Conservation (phyloP, 2,329 filamentous ascomycete genomes). For the Colletotrichum zoysiae region DNA sequence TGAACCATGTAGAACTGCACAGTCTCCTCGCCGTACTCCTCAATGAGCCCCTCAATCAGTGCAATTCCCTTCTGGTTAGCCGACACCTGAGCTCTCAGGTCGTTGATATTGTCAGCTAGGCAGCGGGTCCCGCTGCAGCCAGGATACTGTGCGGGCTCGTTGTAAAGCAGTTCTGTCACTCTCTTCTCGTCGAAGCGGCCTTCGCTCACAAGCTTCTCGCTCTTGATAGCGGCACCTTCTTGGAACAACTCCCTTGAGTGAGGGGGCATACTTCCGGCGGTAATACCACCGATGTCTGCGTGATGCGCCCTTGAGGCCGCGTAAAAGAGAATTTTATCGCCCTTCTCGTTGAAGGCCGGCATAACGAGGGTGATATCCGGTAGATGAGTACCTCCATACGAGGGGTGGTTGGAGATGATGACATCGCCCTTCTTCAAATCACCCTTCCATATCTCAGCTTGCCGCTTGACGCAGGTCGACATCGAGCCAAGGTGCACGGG, state of each 20-base stretch:
- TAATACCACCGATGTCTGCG: conserved; percentile 86
- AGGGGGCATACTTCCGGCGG: conserved; percentile 85
- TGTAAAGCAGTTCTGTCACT: conserved; percentile 78
- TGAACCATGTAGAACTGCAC: conserved; percentile 88
- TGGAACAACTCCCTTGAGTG: conserved; percentile 74
- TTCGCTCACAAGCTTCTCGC: conserved; percentile 79
- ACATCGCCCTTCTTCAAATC: conserved; percentile 84
- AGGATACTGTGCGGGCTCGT: conserved; percentile 79
- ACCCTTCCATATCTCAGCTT: conserved; percentile 83
- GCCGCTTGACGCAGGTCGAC: conserved; percentile 83
- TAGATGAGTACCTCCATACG: conserved; percentile 85
- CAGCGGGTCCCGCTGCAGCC: conserved; percentile 85
- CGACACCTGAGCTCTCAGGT: conserved; percentile 85
- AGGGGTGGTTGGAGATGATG: conserved; percentile 85
- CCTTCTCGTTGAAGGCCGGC: conserved; percentile 75
- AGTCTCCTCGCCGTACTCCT: conserved; percentile 81
- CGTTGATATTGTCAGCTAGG: conserved; percentile 84
- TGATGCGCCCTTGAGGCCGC: conserved; percentile 85
- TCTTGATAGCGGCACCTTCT: conserved; percentile 73
- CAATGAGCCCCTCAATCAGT: conserved; percentile 80
- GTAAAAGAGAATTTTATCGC: conserved; percentile 83
- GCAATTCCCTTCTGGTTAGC: conserved; percentile 89
- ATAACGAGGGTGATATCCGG: conserved; percentile 87
- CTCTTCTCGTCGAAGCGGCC: conserved; percentile 83
- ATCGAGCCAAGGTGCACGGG: conserved; percentile 86